These are phyloP conservation scores for Orbilia oligospora DNA, from an alignment of 2,329 filamentous ascomycete species.

Conservation along the genomic window DNA sequence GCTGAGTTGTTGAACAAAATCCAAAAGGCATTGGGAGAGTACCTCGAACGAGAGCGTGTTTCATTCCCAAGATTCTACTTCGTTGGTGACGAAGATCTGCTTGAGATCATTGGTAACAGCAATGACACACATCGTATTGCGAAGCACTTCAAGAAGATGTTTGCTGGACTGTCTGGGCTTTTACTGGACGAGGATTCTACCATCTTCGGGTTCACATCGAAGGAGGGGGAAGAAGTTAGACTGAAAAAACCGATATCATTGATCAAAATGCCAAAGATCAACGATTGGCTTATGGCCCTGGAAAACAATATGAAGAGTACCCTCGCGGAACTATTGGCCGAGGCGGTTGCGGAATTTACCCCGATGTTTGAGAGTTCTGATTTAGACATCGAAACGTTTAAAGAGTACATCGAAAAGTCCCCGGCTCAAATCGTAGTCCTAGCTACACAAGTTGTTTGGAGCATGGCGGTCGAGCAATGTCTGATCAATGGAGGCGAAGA, in stretches of 20 bases:
- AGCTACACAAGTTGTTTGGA: slow-evolving; percentile 94
- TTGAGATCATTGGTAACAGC: slow-evolving; percentile 99
- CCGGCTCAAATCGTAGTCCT: slow-evolving; percentile 96
- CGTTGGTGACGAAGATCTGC: slow-evolving; percentile 95
- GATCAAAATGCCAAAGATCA: slow-evolving; percentile 94
- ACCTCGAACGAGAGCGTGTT: slow-evolving; percentile 95
- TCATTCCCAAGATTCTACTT: slow-evolving; percentile 99
- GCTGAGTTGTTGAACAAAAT: slow-evolving; percentile 99
- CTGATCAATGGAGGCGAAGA: slow-evolving; percentile 80
- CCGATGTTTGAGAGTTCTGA: slow-evolving; percentile 80
- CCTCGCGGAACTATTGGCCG: slow-evolving; percentile 87
- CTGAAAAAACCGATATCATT: slow-evolving; percentile 93
- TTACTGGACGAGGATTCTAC: slow-evolving; percentile 90
- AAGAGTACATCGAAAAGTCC: slow-evolving; percentile 84
- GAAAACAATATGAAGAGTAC: slow-evolving; percentile 95
- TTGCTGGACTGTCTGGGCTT: slow-evolving; percentile 92
- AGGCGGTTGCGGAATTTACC: slow-evolving; percentile 86
- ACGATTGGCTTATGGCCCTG: slow-evolving; percentile 96
- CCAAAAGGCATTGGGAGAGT: slow-evolving; percentile 97
- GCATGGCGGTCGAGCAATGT: slow-evolving; percentile 82
- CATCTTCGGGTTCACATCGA: slow-evolving; percentile 93
- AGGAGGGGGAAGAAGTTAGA: slow-evolving; percentile 89
- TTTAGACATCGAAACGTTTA: slow-evolving; percentile 79
- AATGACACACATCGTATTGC: slow-evolving; percentile 96
- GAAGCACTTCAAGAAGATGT: slow-evolving; percentile 99